phyloP scores from a whole-genome alignment of 2,329 filamentous ascomycete species.

The Fusarium mexicanum region DNA sequence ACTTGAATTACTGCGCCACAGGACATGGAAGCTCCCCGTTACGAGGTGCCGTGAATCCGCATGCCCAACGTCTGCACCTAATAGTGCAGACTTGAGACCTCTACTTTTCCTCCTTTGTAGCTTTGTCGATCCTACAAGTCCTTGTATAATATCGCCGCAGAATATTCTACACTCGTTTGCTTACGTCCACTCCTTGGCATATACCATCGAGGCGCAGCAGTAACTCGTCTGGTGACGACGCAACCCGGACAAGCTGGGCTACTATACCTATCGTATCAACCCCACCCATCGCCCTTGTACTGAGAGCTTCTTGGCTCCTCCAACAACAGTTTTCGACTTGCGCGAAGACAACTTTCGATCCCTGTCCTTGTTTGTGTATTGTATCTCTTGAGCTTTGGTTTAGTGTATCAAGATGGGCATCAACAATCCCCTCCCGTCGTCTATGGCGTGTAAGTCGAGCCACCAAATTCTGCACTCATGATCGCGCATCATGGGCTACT shows the following conservation, averaged over 20 bases:
- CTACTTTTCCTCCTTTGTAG: not conserved
- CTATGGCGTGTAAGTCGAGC: constrained; percentile 70
- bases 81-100: not conserved
- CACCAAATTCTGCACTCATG: constrained; percentile 12
- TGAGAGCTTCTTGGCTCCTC: constrained; percentile 30
- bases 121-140: constrained; percentile 5
- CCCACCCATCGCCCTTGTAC: constrained; percentile 30
- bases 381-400: not conserved
- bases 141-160: constrained; percentile 1
- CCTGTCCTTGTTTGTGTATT: not conserved
- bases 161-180: not conserved
- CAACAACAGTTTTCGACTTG: constrained; percentile 18
- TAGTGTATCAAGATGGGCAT: constrained; percentile 62
- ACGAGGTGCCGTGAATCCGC: constrained; percentile 1
- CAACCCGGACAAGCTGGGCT: constrained; percentile 19
- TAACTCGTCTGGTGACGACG: constrained; percentile 33
- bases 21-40: not conserved
- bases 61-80: constrained; percentile 5
- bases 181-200: constrained; percentile 15
- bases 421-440: constrained; percentile 73
- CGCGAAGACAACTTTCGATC: not conserved
- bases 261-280: constrained; percentile 24
- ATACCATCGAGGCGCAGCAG: constrained; percentile 33
- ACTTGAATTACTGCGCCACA: constrained; percentile 29
- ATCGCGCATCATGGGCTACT: constrained; percentile 34